Base-by-base conservation (phyloP, 108 stramenopile genomes). In the Fragilaria radians region DNA sequence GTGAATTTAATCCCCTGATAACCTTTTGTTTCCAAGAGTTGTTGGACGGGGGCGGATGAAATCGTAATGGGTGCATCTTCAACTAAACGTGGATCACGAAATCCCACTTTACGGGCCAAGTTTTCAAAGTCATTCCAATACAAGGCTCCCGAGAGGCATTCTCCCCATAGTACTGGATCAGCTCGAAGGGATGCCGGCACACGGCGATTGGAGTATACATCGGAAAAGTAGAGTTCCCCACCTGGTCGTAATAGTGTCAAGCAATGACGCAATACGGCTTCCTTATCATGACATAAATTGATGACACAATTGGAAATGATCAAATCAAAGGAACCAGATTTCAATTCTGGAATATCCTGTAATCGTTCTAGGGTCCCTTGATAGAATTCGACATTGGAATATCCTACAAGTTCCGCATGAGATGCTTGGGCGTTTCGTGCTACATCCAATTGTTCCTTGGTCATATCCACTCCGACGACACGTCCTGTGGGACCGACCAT, bases 391-490 rank as follows among this genome's bases (percentile, higher is more conserved):
- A 94, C 89, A 67, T 96, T 96, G 49, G 77, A 63, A 73, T 62
- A 96, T 22, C 95, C 94, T 65, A 95, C 92, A 34, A 85, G 87
- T 62, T 91, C 89, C 1, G 78, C 74, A 63, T 96, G 95, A 61
- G 81, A 94, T 3, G 73, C 63, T 54, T 86, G 61, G 46, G 85
- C 81, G 24, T 81, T 80, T 28, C 52, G 77, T 17, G 97, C 97
- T 14, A 91, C 89, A 9, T 88, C 79, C 48, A 98, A 72, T 72
- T 96, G 95, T 77, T 94, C 97, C 42, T 77, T 70, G 25, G 97
- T 98, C 97, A 98, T 98, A 66, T 98, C 97, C n/a, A 98, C 96
- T 5, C 97, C 97, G 48, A 95, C 85, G 11, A 98, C 97, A 29
- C 59, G 65, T 1, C 97, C 97, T 5, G 65, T 71, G 1, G 78